A percentile compares a stretch with the other conserved stretches of the same genome.
Conservation (phyloP, 495 filamentous ascomycete species). For the Pseudoneurospora amorphoporcata region DNA sequence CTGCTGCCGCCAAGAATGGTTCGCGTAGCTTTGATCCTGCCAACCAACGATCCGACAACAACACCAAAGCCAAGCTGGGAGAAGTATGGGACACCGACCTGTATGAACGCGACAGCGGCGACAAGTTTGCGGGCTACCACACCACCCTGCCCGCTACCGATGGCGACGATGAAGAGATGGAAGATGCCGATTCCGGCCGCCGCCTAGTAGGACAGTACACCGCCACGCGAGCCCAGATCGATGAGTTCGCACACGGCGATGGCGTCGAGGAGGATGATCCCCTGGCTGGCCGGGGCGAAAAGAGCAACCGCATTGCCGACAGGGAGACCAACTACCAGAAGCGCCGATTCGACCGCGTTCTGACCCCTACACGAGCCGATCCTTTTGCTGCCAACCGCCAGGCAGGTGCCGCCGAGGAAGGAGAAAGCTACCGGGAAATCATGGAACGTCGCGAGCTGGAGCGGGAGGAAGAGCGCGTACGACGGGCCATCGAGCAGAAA, state of each 20-base stretch:
- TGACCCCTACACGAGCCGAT: conserved; percentile 83
- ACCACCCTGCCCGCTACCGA: conserved; percentile 74
- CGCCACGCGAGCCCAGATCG: conserved; percentile 78
- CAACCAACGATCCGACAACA: conserved; percentile 78
- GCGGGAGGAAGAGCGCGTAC: conserved; percentile 85
- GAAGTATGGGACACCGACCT: conserved; percentile 90
- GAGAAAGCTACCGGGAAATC: conserved; percentile 70
- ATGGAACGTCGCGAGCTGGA: conserved; percentile 90
- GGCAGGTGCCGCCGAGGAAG: conserved; percentile 51
- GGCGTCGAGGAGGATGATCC: conserved; percentile 90
- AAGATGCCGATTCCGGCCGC: conserved; percentile 59
- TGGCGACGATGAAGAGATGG: conserved; percentile 78
- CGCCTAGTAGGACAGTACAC: conserved; percentile 95
- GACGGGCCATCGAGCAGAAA: conserved; percentile 69
- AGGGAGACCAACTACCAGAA: conserved; percentile 98
- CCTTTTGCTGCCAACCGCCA: conserved; percentile 71
- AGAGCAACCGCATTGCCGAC: conserved; percentile 78
- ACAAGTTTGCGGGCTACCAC: conserved; percentile 88
- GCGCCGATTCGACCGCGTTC: conserved; percentile 74
- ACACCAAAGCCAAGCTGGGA: conserved; percentile 89
- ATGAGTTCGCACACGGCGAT: conserved; percentile 80
- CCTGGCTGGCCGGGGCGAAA: conserved; percentile 68
- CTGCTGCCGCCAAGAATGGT: conserved; percentile 71
- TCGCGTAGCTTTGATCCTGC: conserved; percentile 78
- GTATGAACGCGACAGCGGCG: conserved; percentile 63